Base-by-base conservation (phyloP, 2,329 filamentous ascomycete genomes). In the Talaromyces islandicus region DNA sequence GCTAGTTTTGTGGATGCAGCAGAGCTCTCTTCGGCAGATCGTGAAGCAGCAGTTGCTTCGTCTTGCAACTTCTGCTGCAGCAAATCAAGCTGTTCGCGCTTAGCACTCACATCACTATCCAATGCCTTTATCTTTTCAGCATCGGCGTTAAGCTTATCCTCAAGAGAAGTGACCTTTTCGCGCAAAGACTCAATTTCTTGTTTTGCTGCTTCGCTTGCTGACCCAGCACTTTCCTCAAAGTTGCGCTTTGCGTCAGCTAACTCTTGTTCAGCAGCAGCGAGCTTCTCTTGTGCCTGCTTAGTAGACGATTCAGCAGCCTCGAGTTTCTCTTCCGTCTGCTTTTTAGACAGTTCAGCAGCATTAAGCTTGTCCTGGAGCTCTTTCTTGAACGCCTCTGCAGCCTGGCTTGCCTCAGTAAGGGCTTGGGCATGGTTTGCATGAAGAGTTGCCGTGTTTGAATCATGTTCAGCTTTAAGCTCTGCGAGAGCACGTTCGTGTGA, bases 61-160 rank as follows among this genome's bases (percentile, higher is more conserved):
- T 74, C 71, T 54, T 70, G 64, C 50, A 78, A 64, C 19, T 68
- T 74, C 52, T 72, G 70, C 56, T 76, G 72, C 9, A 79, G 66
- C 10, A 68, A 67, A 50, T 73, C 70, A 0, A 73, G 73, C 61
- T 76, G 70, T 25, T 70, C 65, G 21, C 75, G 68, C 59, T 75
- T 75, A 61, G 61, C 65, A 27, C 73, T 69, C 29, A 77, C 66
- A 51, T 72, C 67, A 41, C 67, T 66, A 56, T 76, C 67, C 25
- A 75, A 65, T 32, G 70, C 64, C 60, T 73, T 68, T 61, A 75
- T 71, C 63, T 74, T 65, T 46, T 66, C 66, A 11, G 68, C 67
- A 27, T 68, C 70, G 7, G 69, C 67, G 2, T 68, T 67, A 30
- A 74, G 61, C 35, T 71, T 69, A 6, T 67, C 65, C 60, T 75